Evolutionary conservation across 306 rosid species (phyloP).

Genomic region (Vigna trinervia): DNA sequence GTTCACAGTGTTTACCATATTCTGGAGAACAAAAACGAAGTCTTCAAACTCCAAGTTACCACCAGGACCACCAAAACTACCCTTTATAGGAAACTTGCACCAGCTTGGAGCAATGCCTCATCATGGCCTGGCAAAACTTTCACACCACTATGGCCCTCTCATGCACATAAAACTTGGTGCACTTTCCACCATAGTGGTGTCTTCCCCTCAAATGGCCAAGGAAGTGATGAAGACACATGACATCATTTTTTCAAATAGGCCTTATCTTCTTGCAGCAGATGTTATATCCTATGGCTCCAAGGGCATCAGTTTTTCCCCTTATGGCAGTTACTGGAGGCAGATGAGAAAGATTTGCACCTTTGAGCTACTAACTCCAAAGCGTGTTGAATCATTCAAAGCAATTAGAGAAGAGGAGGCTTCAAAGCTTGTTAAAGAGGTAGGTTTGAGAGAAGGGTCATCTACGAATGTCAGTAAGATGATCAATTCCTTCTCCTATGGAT

Average conservation of each 20-base stretch:
- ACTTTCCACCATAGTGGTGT: constrained; percentile 41
- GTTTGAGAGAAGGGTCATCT: constrained; percentile 31
- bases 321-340: constrained; percentile 47
- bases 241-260: constrained; percentile 43
- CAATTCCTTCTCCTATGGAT: neutral
- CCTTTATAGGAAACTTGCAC: constrained; percentile 49
- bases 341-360: constrained; percentile 41
- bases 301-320: constrained; percentile 38
- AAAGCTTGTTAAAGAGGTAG: constrained; percentile 27
- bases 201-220: constrained; percentile 53
- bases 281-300: constrained; percentile 6
- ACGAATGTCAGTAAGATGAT: constrained; percentile 40
- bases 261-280: constrained; percentile 28
- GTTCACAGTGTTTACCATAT: constrained; percentile 26
- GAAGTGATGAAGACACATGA: constrained; percentile 54
- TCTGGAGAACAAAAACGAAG: constrained; percentile 43
- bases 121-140: constrained; percentile 37
- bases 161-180: constrained; percentile 56
- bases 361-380: constrained; percentile 38
- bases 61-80: constrained; percentile 54
- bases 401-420: constrained; percentile 36
- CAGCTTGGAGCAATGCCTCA: constrained; percentile 41
- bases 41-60: constrained; percentile 42
- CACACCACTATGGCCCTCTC: constrained; percentile 56
- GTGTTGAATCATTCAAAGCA: constrained; percentile 36